These are phyloP conservation scores for Sporothrix globosa DNA, from an alignment of 2,329 filamentous ascomycete species.

Conservation along the genomic window DNA sequence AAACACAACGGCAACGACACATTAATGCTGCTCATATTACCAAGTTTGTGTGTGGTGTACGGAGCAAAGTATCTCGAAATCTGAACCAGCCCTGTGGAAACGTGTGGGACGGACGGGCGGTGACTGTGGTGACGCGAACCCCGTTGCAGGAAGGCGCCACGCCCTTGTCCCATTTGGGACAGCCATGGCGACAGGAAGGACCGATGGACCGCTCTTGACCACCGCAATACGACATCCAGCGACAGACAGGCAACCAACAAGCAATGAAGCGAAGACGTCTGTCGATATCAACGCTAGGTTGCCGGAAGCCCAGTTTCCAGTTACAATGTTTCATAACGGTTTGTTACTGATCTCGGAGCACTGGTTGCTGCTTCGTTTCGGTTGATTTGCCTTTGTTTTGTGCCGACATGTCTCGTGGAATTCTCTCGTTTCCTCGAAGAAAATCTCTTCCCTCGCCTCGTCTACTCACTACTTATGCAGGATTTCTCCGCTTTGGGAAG, in stretches of 20 bases:
- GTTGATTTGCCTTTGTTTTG: not conserved
- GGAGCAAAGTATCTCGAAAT: not conserved
- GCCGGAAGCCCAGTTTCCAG: not conserved
- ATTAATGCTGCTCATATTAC: too few relatives aligned
- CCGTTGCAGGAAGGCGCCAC: slow-evolving; percentile 30
- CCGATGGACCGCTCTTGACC: not conserved
- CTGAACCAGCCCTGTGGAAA: slow-evolving; percentile 20
- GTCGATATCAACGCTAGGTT: not conserved
- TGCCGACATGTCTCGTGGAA: too few relatives aligned
- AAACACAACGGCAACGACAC: not conserved
- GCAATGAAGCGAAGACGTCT: not conserved
- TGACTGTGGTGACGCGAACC: slow-evolving; percentile 28
- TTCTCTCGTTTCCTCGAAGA: too few relatives aligned
- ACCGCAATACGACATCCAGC: too few relatives aligned
- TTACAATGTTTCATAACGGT: too few relatives aligned
- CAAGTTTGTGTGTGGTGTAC: too few relatives aligned
- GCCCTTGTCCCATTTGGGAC: slow-evolving; percentile 27
- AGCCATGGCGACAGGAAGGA: slow-evolving; percentile 22
- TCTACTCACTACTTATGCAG: not conserved
- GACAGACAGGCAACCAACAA: not conserved
- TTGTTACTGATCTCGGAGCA: not conserved
- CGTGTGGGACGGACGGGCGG: slow-evolving; percentile 18
- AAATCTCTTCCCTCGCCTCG: not conserved
- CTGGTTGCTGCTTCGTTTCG: not conserved
- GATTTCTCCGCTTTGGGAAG: slow-evolving; percentile 2